A percentile compares a stretch with the other conserved stretches of the same genome.
Evolutionary conservation across 1,139 yeast genomes (phyloP).

Genomic region (Yamadazyma pseudoaaseri): DNA sequence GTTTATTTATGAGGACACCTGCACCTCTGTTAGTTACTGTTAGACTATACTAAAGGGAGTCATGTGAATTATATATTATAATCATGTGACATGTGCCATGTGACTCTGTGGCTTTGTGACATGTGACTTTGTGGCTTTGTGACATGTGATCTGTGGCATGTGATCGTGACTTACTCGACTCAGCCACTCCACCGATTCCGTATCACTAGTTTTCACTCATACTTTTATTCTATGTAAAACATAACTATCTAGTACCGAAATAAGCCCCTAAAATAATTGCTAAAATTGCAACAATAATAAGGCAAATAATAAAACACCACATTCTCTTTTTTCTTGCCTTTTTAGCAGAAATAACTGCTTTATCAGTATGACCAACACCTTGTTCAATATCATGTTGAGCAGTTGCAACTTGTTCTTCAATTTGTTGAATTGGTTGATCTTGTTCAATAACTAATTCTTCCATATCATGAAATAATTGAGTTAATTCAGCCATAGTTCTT

Average conservation of each 20-base stretch:
- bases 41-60: too few species aligned
- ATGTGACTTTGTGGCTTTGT: too few species aligned
- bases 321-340: slow-evolving; percentile 90
- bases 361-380: slow-evolving; percentile 92
- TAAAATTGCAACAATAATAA: slow-evolving; percentile 59
- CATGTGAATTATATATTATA: too few species aligned
- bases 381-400: slow-evolving; percentile 92
- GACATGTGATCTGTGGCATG: too few species aligned
- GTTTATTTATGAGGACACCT: too few species aligned
- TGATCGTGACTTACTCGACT: too few species aligned
- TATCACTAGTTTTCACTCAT: too few species aligned
- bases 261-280: slow-evolving; percentile 62
- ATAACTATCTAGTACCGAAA: slow-evolving; percentile 33
- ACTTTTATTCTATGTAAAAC: too few species aligned
- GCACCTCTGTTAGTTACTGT: too few species aligned
- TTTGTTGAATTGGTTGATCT: slow-evolving; percentile 81
- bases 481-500: slow-evolving; percentile 92
- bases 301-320: slow-evolving; percentile 74
- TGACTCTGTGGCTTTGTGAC: too few species aligned
- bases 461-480: slow-evolving; percentile 94
- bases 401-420: slow-evolving; percentile 74
- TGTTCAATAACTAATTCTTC: slow-evolving; percentile 96
- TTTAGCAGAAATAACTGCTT: slow-evolving; percentile 86
- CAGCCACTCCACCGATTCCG: too few species aligned
- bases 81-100: too few species aligned